Base-by-base conservation (phyloP, 768 basidiomycete species). In the Pulveroboletus sp. region DNA sequence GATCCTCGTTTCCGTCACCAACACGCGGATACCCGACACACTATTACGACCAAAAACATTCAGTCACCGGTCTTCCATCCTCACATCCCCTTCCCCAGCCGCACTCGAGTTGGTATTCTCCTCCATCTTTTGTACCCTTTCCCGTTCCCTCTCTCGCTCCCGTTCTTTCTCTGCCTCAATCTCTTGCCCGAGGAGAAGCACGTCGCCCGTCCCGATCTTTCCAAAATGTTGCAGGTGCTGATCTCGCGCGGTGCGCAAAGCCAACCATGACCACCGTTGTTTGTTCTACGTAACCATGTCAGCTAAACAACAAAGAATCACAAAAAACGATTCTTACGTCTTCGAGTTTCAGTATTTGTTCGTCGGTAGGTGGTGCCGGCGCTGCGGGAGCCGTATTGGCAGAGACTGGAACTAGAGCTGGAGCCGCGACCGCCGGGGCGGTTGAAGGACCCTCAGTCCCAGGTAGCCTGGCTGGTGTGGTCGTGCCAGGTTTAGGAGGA, bases 121-220 rank as follows among this genome's bases (percentile, higher is more conserved):
- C 33, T 59, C 65, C 20, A 49, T 51, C 42, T 50, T 63, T 43
- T 64, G 64, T 6, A 49, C 47, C 32, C 49, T 63, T 37, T 69
- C 68, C 62, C 47, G 62, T 29, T 69, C 68, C 62, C 38, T 55
- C 63, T 69, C 68, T 40, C 63, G 58, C 54, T 73, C 75, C 19
- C 67, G 61, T 53, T 76, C 69, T 7, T 61, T 68, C 24, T 72
- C 69, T 20, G 58, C 49, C 8, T 72, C 70, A n/a, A 73, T 68
- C 52, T 66, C 64, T 20, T 64, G 57, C 14, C 62, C 54, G 19
- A 76, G 75, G 16, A 73, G 56, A 41, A 76, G 75, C 51, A 94
- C 71, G 52, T 92, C 88, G 8, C 87, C 89, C 6, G 81, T 82
- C 16, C 87, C 88, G 51, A 91, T 90, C 70, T 81, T 85, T n/a